Evolutionary conservation across 192 early-diverging fungal genomes (phyloP).

Genomic region (Diversispora eburnea): DNA sequence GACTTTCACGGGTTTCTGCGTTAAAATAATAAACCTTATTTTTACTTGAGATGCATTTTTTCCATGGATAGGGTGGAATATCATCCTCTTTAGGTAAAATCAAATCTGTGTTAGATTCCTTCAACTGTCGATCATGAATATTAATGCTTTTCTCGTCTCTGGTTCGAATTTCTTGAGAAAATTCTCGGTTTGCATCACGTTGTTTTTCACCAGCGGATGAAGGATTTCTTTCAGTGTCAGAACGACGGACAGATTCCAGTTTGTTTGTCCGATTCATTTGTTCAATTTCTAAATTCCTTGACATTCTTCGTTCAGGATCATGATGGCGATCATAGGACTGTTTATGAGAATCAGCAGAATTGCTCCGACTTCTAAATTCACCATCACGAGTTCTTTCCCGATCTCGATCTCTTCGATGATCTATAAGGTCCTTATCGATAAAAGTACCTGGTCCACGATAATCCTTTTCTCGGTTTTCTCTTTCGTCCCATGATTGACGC

Average conservation of each 20-base stretch:
- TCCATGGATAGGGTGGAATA: constrained; percentile 9
- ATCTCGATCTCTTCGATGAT: background rate
- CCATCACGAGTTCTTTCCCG: background rate
- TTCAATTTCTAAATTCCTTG: background rate
- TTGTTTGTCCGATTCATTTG: background rate
- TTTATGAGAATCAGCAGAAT: background rate
- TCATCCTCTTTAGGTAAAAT: background rate
- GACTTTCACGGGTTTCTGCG: constrained; percentile 7
- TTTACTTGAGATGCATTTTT: constrained; percentile 24
- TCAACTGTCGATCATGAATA: background rate
- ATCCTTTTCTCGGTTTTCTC: background rate
- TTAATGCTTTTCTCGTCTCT: background rate
- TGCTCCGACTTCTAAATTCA: background rate
- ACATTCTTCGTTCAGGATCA: background rate
- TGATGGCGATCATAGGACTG: background rate
- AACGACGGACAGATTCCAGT: background rate
- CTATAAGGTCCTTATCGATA: background rate
- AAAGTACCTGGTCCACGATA: background rate
- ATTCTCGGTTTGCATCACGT: constrained; percentile 4
- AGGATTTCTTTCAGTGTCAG: background rate
- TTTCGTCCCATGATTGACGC: background rate
- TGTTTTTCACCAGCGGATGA: background rate
- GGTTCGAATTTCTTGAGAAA: background rate
- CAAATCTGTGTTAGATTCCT: background rate
- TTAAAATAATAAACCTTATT: constrained; percentile 26